Base-by-base conservation (phyloP, 352 stramenopile species). In the Globisporangium echinulatum region DNA sequence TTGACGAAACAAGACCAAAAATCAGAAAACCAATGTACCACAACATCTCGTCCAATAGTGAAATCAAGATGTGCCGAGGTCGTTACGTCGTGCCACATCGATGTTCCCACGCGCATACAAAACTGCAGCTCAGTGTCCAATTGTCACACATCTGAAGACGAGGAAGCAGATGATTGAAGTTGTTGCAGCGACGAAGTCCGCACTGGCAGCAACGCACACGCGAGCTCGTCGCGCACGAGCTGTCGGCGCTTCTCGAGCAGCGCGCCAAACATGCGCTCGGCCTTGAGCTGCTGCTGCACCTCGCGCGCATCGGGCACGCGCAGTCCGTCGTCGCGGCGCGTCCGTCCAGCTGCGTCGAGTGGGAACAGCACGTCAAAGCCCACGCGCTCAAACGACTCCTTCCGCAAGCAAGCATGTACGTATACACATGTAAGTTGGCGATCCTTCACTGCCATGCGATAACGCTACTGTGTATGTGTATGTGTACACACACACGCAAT, bases 231-330 rank as follows among this genome's bases (percentile, higher is more conserved):
- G 40, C 63, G 55, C 25, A 64, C 47, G 10, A 72, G 48, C 49
- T 70, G 63, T 49, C 56, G 58, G 48, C 66, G 66, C 59, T 70
- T 70, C 36, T 70, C 50, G 8, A 67, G 59, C 51, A 70, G 37
- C 47, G 66, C 52, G 2, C 37, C 63, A 37, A 72, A 52, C 36
- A 64, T 13, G 14, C 68, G 66, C 55, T 69, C 63, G 9, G 50
- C 49, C 25, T 54, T 54, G 37, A 48, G 33, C n/a, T 61, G 62
- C 19, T 64, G 54, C 51, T 59, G 66, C 37, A 67, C 17, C 11
- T 52, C 38, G 1, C 19, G 36, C 13, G 33, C 47, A 15, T 56
- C 46, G 8, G 46, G 51, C 9, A 11, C 17, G 36, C 14, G 8
- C 13, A 11, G 25, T 14, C 17, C 17, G n/a, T 56, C 46, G 13